Base-by-base conservation (phyloP, 768 basidiomycete genomes). In the Pleurotus ostreatus region DNA sequence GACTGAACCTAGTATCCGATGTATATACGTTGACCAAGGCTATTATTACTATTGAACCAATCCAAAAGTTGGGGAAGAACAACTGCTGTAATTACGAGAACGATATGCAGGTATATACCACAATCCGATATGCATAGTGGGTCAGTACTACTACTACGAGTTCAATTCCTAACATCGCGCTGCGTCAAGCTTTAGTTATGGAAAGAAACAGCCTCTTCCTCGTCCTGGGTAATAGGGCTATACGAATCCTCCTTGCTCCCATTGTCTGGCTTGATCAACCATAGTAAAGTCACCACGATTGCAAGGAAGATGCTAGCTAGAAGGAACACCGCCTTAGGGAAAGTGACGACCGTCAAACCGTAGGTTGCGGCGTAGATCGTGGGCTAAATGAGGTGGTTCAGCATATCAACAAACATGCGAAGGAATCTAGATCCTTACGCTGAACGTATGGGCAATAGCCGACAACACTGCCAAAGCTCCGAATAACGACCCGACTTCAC, bases 401-500 rank as follows among this genome's bases (percentile, higher is more conserved):
- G 43, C 44, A 43, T 5, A 45, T 59, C 15, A 51, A 12, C n/a
- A 11, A 44, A 20, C 15, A 16, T 44, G 49, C 15, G 22, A 40
- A 23, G 38, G 26, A n/a, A 26, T n/a, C 23, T 9, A 39, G 13
- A 67, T 11, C 30, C 78, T 62, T 54, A 79, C 80, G 40, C 77
- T 77, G 41, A 90, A 81, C 56, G 81, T 83, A 66, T 86, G 84
- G 0, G 83, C 83, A 7, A 84, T 67, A 0, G 89, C 85, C 53
- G 83, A 80, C 43, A 91, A 65, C 13, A 88, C 80, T 2, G 86
- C 84, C 55, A 91, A 72, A 1, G 87, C 87, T 12, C 88, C 88
- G 55, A 92, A 89, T 38, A 92, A 64, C 18, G 81, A 76, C 0
- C 89, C 89, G 5, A 76, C 74, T 58, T 80, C 76, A 18, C 71